Evolutionary conservation across 2,329 filamentous ascomycete species (phyloP).

Genomic region (Fusarium algeriense): DNA sequence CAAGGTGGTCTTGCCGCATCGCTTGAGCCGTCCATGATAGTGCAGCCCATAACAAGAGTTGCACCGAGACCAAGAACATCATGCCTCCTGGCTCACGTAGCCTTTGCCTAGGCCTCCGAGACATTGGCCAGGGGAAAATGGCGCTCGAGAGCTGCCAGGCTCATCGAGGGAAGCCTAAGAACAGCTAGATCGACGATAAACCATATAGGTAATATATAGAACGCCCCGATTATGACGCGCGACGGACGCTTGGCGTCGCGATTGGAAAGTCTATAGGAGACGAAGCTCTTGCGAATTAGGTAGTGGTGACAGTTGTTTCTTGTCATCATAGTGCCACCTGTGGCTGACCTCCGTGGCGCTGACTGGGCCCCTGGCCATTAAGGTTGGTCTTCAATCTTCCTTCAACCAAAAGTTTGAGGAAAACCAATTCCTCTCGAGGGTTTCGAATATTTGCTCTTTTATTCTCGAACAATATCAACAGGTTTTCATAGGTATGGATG

Average conservation of each 20-base stretch:
- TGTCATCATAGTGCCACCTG: constrained; percentile 42
- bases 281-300: constrained; percentile 16
- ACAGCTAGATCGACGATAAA: constrained; percentile 6
- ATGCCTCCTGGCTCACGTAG: constrained; percentile 43
- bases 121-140: constrained; percentile 36
- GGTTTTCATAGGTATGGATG: too few relatives aligned
- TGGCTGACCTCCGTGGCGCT: constrained; percentile 37
- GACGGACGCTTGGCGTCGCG: constrained; percentile 36
- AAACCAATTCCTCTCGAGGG: not conserved
- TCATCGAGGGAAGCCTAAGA: constrained; percentile 43
- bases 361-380: not conserved
- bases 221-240: constrained; percentile 30
- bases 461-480: too few relatives aligned
- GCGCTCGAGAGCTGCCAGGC: constrained; percentile 38
- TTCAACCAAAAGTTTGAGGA: not conserved
- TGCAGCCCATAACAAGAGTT: constrained; percentile 47
- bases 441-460: not conserved
- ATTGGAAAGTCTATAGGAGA: constrained; percentile 20
- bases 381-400: not conserved
- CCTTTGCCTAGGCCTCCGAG: constrained; percentile 26
- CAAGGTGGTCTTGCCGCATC: constrained; percentile 69
- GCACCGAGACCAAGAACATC: constrained; percentile 46
- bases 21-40: constrained; percentile 59
- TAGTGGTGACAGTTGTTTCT: constrained; percentile 26
- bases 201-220: constrained; percentile 10